These are phyloP conservation scores for Thelephora aurantiotincta DNA, from an alignment of 768 basidiomycete species.

Conservation along the genomic window DNA sequence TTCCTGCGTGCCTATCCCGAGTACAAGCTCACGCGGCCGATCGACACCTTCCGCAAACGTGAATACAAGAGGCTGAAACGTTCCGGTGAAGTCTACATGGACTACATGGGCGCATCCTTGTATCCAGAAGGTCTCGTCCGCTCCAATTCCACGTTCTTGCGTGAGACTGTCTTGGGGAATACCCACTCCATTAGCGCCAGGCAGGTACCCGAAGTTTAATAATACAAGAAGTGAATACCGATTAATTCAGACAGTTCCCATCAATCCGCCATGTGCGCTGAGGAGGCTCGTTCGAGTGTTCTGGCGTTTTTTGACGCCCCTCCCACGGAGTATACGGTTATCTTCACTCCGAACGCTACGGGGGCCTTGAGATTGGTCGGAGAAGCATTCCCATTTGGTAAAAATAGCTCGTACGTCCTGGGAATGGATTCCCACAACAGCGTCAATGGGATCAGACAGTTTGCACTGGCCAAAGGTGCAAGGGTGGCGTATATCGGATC, in stretches of 20 bases:
- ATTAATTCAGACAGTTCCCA: conserved; percentile 36
- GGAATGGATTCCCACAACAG: conserved; percentile 78
- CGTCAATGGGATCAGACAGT: conserved; percentile 70
- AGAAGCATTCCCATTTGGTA: conserved; percentile 60
- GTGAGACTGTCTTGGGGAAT: conserved; percentile 56
- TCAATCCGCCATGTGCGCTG: conserved; percentile 48
- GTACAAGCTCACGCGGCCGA: conserved; percentile 18
- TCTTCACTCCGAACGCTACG: conserved; percentile 73
- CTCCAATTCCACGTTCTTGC: conserved; percentile 57
- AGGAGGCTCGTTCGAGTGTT: conserved; percentile 59
- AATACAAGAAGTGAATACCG: background rate
- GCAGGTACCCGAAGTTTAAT: conserved; percentile 23
- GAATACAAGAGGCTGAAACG: conserved; percentile 23
- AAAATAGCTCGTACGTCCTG: conserved; percentile 45
- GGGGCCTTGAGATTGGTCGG: conserved; percentile 72
- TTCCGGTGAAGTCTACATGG: conserved; percentile 62
- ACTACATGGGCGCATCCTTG: conserved; percentile 76
- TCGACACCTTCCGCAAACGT: conserved; percentile 19
- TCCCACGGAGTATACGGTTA: conserved; percentile 52
- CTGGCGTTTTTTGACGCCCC: conserved; percentile 72
- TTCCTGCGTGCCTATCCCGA: conserved; percentile 27
- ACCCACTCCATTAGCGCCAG: conserved; percentile 76
- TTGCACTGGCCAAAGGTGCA: conserved; percentile 41
- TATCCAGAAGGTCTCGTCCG: conserved; percentile 69
- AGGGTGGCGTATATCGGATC: conserved; percentile 51